Percentiles rank a stretch among this genome's conserved stretches.
Conservation (phyloP, 2,329 filamentous ascomycete genomes). For the Sclerotinia minor region DNA sequence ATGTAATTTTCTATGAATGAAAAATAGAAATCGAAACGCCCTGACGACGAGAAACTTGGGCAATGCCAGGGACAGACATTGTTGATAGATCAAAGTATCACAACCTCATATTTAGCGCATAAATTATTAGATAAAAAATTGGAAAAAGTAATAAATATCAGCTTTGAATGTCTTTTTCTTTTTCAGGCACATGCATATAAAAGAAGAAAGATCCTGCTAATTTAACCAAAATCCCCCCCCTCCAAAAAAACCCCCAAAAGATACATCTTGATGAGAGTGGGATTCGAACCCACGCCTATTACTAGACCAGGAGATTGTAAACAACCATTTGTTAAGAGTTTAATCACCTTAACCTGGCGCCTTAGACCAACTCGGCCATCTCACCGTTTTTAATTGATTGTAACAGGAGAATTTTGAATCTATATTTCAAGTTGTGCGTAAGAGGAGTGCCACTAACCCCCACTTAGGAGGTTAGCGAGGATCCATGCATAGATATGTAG, state of each 20-base stretch:
- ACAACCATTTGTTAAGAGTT: background rate
- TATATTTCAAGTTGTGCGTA: background rate
- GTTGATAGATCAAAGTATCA: slow-evolving; percentile 8
- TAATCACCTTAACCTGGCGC: slow-evolving; percentile 13
- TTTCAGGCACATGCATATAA: no score
- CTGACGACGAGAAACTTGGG: slow-evolving; percentile 28
- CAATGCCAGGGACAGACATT: slow-evolving; percentile 1
- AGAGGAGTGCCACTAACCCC: background rate
- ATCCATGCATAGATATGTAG: background rate
- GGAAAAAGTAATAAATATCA: no score
- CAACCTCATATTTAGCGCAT: no score
- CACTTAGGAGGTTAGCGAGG: background rate
- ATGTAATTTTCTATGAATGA: no score
- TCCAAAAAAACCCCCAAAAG: background rate
- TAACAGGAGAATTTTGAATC: fast-evolving
- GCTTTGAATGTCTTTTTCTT: no score
- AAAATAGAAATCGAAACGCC: no score
- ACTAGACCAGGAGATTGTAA: slow-evolving; percentile 10
- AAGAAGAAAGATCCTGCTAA: background rate
- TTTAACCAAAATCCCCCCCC: fast-evolving
- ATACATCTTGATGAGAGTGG: background rate
- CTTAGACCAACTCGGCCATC: slow-evolving; percentile 19
- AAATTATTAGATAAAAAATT: no score
- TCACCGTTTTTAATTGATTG: background rate
- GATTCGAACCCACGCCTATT: slow-evolving; percentile 18